Evolutionary conservation across 108 stramenopile genomes (phyloP), one percentile per base, ranked within the genome.

Genomic region (Nitzschia sp.): DNA sequence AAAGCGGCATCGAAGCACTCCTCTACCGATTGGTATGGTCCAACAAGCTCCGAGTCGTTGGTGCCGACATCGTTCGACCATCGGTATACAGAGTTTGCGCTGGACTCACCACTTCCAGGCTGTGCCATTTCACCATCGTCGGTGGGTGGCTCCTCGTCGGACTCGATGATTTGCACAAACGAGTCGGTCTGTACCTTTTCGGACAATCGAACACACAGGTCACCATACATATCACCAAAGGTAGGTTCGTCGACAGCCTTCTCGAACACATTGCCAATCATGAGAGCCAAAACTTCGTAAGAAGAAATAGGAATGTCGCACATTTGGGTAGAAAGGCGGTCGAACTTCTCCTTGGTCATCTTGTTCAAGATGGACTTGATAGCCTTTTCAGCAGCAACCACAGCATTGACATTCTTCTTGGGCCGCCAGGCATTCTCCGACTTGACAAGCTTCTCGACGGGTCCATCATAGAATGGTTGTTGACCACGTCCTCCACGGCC

Each of bases 281-380:
- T 83, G 82, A 87, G 82, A 51, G 83, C 83, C 73, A 92, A 70
- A 60, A 88, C 86, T 41, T 91, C 87, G 53, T 86, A 79, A 57
- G 82, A 85, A 17, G 61, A 37, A 55, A 95, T 86, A 19, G 83
- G 89, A 57, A 95, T 91, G 41, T 91, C 86, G 39, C 81, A 70
- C 71, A 95, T 88, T 69, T 93, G 91, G 39, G 48, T 55, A 11
- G 88, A 65, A 37, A 95, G 65, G 58, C 82, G 75, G 54, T 86
- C 88, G 69, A 95, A 95, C 69, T 95, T 95, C 50, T 93, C 91
- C 59, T 91, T 91, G 25, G 94, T 91, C 80, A 95, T 90, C 78
- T 95, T 95, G 79, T 95, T 95, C 65, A 95, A 70, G 51, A 95
- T 86, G 51, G 86, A 77, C 74, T 91, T 91, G 63, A 95, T 83